A percentile compares a stretch with the other conserved stretches of the same genome.
phyloP scores from a whole-genome alignment of 1,139 yeast species.

The Arxiozyma bovina region DNA sequence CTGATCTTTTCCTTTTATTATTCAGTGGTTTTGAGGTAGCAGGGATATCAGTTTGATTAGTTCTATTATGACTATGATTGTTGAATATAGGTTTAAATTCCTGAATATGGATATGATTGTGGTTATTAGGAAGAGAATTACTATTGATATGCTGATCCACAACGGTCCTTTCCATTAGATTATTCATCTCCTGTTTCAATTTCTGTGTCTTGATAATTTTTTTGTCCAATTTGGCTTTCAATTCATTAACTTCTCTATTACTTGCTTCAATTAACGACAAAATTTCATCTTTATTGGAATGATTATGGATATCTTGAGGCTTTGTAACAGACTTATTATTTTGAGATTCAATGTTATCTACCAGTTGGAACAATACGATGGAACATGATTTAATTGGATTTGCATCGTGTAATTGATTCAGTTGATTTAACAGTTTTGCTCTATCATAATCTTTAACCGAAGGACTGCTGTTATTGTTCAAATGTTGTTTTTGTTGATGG shows the following conservation, averaged over 20 bases:
- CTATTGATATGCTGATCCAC: neutral
- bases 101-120: too few relatives aligned
- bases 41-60: too few relatives aligned
- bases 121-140: too few relatives aligned
- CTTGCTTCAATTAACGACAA: constrained; percentile 7
- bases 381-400: constrained; percentile 1
- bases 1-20: too few relatives aligned
- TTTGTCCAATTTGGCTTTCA: constrained; percentile 3
- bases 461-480: neutral
- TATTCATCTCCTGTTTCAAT: neutral
- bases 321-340: neutral
- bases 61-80: too few relatives aligned
- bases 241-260: constrained; percentile 4
- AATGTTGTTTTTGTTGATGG: constrained; percentile 40
- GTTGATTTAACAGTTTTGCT: neutral
- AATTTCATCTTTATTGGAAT: neutral
- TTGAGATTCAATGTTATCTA: neutral
- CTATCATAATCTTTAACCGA: neutral
- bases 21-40: too few relatives aligned
- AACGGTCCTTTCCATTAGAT: neutral
- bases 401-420: neutral
- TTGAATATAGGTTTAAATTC: too few relatives aligned
- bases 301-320: neutral
- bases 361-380: neutral
- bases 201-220: neutral